Evolutionary conservation across 78 protist species (phyloP).

Genomic region (Dictyostelium discoideum): DNA sequence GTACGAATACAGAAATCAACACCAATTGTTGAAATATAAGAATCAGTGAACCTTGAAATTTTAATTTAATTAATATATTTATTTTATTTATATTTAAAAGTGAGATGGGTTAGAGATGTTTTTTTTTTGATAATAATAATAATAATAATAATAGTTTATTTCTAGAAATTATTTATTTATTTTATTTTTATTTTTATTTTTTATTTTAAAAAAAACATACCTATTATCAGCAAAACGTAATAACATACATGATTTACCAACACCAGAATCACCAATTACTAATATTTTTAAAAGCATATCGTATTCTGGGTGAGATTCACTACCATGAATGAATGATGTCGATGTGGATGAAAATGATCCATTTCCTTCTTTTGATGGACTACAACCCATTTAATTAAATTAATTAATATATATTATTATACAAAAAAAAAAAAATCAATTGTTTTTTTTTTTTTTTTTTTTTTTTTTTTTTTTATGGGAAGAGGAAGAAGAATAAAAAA

Average conservation of each 20-base stretch:
- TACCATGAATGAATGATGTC: slow-evolving; percentile 2
- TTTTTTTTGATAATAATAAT: too few species aligned
- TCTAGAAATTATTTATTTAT: too few species aligned
- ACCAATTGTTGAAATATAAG: slow-evolving; percentile 96
- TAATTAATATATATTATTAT: not conserved
- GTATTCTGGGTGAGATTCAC: slow-evolving; percentile 45
- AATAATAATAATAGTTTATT: too few species aligned
- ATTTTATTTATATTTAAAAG: too few species aligned
- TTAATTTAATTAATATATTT: too few species aligned
- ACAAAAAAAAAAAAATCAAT: not conserved
- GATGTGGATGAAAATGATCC: slow-evolving; percentile 20
- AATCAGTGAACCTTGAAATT: slow-evolving; percentile 69
- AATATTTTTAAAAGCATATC: slow-evolving; percentile 77
- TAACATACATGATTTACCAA: slow-evolving; percentile 93
- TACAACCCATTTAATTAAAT: slow-evolving; percentile 22
- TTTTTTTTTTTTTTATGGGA: not conserved
- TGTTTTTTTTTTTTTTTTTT: too few species aligned
- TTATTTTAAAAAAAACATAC: not conserved
- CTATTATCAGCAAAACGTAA: slow-evolving; percentile 96
- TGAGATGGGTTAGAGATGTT: too few species aligned
- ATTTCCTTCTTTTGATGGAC: slow-evolving; percentile 33
- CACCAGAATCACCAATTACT: slow-evolving; percentile 77
- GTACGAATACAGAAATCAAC: slow-evolving; percentile 95
- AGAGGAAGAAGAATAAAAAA: not conserved
- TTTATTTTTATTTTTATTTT: too few species aligned